Base-by-base conservation (phyloP, 179 eudicot species). In the Patellifolia procumbens region DNA sequence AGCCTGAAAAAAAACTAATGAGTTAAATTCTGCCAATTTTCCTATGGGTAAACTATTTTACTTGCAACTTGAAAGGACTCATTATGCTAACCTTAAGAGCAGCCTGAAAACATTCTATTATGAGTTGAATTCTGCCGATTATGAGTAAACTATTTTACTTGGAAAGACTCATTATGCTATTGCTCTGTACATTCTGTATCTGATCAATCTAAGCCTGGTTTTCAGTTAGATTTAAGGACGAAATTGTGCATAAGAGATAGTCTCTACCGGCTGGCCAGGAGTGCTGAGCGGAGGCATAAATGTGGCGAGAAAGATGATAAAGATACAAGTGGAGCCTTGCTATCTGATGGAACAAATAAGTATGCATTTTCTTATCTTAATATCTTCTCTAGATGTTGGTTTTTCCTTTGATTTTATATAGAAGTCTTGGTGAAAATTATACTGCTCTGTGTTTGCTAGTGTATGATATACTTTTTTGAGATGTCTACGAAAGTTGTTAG, bases 221-320 rank as follows among this genome's bases (percentile, higher is more conserved):
- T 82, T 70, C 88, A 95, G 99, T 83, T 95, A 88, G 99, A 95
- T 80, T 74, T 86, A 72, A 87, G 88, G 83, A 95, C 94, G 61
- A 95, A 91, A 80, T 66, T 95, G 68, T 93, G 94, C 86, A 95
- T 95, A 81, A 88, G 98, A 86, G 99, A 95, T 80, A 90, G 99
- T 80, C 85, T 95, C 66, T 95, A 93, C 75, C 97, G 99, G 74
- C 88, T 95, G 74, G 99, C 99, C 35, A 82, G 88, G 80, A 95
- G 96, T 80, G 97, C 99, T 51, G 90, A 92, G 62, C 92, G 89
- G 78, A 89, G 98, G 85, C 93, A 95, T 77, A 81, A 79, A 46
- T 82, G 91, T 85, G 82, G 78, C 51, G 72, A 73, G 37, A 80
- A 79, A 58, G 91, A 81, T 76, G 87, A 85, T 59, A 78, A 79